Evolutionary conservation across 257 asterid species (phyloP), one percentile per base, ranked within the genome.

Genomic region (Solanum habrochaites): DNA sequence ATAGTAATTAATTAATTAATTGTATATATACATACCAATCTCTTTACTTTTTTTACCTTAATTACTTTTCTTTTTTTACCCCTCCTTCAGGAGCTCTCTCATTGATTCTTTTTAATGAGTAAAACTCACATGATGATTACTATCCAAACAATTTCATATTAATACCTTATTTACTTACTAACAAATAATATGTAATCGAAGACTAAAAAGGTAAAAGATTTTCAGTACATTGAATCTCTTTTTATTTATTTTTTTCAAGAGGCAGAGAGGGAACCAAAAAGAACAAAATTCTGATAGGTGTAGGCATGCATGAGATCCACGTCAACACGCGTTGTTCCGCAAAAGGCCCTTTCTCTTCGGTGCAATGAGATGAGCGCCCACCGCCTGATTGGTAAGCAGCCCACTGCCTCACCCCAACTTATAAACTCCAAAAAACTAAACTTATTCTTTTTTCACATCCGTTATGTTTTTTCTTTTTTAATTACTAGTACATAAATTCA

Each of bases 301-400:
- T 89, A 71, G 70, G 74, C 89, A 82, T 90, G 93, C 93, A 90
- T 89, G 92, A 73, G 35, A 45, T 83, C 89, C 88, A 81, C 64
- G 83, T 20, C 37, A 87, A 64, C 92, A 90, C 91, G 90, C 92
- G 90, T 88, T 86, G 29, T 66, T 77, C 85, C 49, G 21, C 70
- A 39, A 91, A 87, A 70, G 69, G 89, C 11, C 16, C 27, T 45
- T 86, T 85, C 71, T 60, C 85, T 47, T 89, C 85, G 88, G 90
- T 89, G 92, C 90, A 56, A 87, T 86, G 88, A 86, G 78, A 66
- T 40, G 25, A 77, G 62, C 20, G 86, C 85, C 87, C 82, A 69
- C 91, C 89, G 85, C 73, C 43, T 42, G 21, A 60, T 88, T 43
- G 58, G 85, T 77, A 88, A 56, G 78, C 78, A 37, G 21, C 87